Evolutionary conservation across 768 basidiomycete species (phyloP), one percentile per base, ranked within the genome.

Genomic region (Rhodosporidiobolus sp.): DNA sequence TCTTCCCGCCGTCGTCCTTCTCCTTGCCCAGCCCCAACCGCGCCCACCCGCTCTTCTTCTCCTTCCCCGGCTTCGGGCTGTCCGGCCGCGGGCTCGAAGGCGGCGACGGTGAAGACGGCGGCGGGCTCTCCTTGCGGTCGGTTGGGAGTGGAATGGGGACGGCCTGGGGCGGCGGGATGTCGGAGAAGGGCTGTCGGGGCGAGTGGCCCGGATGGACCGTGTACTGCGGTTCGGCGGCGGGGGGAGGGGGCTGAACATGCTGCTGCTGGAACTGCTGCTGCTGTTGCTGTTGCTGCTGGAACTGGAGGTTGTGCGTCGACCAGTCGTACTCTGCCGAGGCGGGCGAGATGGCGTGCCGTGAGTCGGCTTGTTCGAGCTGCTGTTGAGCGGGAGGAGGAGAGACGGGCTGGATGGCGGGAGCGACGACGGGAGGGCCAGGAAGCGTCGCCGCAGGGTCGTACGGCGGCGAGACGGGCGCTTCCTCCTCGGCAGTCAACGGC

Each of bases 21-120:
- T 88, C 88, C 19, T 83, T 81, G 8, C 75, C 68, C 20, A 77
- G 89, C 86, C 58, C 90, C 76, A 77, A 64, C 17, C 75, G 46
- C 4, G 77, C 77, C 77, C 78, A 78, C 9, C 87, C 78, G 50
- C 76, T 86, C 76, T 85, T 90, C 81, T 88, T 90, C 78, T 89
- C 90, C 82, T 89, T 91, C 64, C 88, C 87, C 78, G 80, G 50
- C 64, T 65, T 69, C 67, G 86, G 85, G 61, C 83, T 84, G 28
- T 84, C 82, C 43, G 79, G 79, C 10, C 66, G 64, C 2, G 73
- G 38, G 14, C 38, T 43, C 38, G 38, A 7, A 7, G 38, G 49
- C 46, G 71, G 28, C 7, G 55, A 22, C 22, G 71, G 11, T 0
- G 63, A 16, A 28, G 20, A 17, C 30, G 62, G 16, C 12, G 53